Evolutionary conservation across 768 basidiomycete genomes (phyloP), one percentile per base, ranked within the genome.

Genomic region (Imleria badia): DNA sequence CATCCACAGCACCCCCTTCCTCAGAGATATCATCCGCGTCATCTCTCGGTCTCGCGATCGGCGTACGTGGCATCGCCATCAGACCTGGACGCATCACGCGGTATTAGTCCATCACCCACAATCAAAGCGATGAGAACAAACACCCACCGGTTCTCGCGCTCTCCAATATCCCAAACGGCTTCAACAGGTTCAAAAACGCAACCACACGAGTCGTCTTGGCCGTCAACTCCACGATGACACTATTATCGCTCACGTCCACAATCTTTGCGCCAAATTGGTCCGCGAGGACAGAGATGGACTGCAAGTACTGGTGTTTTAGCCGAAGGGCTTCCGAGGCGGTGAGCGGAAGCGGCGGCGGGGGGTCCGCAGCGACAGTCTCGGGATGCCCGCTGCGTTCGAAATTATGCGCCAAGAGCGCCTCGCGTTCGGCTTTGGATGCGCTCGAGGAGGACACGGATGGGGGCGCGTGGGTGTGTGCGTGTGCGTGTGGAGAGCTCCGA

Each of bases 61-160:
- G 95, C 6, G 97, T 97, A 56, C 97, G 84, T 5, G 97, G 97
- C 91, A 99, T 97, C 7, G 91, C 95, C 96, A 99, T 99, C 36
- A 91, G 75, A 67, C 95, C 95, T 96, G 58, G 6, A 33, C 31
- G 26, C 29, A 34, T 35, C 15, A 36, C 2, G 15, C 11, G 2
- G 9, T 0, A 14, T 54, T 31, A 22, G 17, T 33, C 41, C 45
- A n/a, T 29, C 41, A 31, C 17, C 6, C 17, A 11, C 20, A 15
- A 15, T 33, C 5, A 26, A 38, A 7, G n/a, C 47, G 13, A 38
- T 5, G 13, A 7, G 36, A 30, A 3, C 2, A 34, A 49, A 30
- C 11, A 76, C 83, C 54, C 57, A 95, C 95, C 96, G 33, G 94
- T 94, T 51, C 97, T 78, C 20, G 97, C 95, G 29, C 93, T 89